Conservation (phyloP, 352 stramenopile genomes). For the Pythium insidiosum region DNA sequence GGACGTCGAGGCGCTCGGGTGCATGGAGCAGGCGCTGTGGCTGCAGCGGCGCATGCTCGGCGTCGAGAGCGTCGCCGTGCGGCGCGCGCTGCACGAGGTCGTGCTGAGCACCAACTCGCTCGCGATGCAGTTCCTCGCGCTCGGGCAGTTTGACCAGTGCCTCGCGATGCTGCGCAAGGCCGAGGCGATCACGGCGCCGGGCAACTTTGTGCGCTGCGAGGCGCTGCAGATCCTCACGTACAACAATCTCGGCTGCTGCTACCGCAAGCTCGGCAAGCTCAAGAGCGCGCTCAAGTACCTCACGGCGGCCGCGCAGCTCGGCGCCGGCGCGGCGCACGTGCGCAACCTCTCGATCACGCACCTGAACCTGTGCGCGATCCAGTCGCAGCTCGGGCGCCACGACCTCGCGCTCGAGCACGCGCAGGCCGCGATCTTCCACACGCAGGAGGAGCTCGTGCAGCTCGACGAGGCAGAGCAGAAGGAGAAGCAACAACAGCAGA, state of each 20-base stretch:
- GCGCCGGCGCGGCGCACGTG: constrained; percentile 36
- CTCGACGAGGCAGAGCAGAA: constrained; percentile 23
- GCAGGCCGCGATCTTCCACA: constrained; percentile 75
- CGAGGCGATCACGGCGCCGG: constrained; percentile 51
- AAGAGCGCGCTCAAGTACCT: constrained; percentile 72
- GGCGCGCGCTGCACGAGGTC: constrained; percentile 46
- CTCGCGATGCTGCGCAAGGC: constrained; percentile 66
- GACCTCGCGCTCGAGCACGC: constrained; percentile 67
- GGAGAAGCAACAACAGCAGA: too few species aligned
- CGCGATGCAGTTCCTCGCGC: constrained; percentile 59
- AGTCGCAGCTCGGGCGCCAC: constrained; percentile 64
- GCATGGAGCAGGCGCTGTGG: constrained; percentile 67
- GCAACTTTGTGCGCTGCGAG: constrained; percentile 55
- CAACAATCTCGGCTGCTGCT: constrained; percentile 80
- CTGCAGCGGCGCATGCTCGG: constrained; percentile 75
- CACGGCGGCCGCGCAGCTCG: constrained; percentile 59
- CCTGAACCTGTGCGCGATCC: constrained; percentile 74
- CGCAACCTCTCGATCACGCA: constrained; percentile 78
- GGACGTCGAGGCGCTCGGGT: constrained; percentile 65
- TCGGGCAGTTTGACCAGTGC: constrained; percentile 52
- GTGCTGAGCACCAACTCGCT: constrained; percentile 69
- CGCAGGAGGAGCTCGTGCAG: constrained; percentile 67
- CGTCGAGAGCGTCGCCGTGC: constrained; percentile 42
- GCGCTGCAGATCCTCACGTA: constrained; percentile 76
- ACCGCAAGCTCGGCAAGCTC: constrained; percentile 67